Percentiles rank a stretch among this genome's conserved stretches.
phyloP scores from a whole-genome alignment of 345 rosid species.

The Eucalyptus dawsonii region DNA sequence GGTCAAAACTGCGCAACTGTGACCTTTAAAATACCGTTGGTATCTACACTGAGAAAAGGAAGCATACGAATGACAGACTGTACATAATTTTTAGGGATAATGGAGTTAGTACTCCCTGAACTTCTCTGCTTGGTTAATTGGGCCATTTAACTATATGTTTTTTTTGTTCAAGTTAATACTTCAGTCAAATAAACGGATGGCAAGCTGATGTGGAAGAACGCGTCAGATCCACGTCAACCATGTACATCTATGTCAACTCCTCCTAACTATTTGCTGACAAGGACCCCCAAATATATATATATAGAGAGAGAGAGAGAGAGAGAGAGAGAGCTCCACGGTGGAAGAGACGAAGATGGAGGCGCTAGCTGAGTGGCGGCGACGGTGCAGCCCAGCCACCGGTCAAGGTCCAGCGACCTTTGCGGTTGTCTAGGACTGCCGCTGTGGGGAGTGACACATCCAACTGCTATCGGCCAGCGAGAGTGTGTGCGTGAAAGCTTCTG shows the following conservation, averaged over 20 bases:
- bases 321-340: not conserved
- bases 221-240: not conserved
- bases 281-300: not conserved
- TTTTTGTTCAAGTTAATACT: not conserved
- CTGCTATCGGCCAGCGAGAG: not conserved
- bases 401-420: not conserved
- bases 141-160: not conserved
- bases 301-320: too few species aligned
- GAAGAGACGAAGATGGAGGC: not conserved
- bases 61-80: not conserved
- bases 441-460: not conserved
- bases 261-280: not conserved
- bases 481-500: not conserved
- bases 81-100: not conserved
- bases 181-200: not conserved
- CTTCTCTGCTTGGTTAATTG: not conserved
- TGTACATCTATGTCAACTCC: not conserved
- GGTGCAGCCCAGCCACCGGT: not conserved
- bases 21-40: slow-evolving; percentile 40
- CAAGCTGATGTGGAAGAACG: not conserved
- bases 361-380: not conserved
- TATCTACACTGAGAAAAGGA: slow-evolving; percentile 22
- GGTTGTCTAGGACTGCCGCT: not conserved
- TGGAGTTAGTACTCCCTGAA: not conserved
- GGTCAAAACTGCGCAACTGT: slow-evolving; percentile 36